Evolutionary conservation across 306 rosid genomes (phyloP).

Genomic region (Hippophae gyantsensis): DNA sequence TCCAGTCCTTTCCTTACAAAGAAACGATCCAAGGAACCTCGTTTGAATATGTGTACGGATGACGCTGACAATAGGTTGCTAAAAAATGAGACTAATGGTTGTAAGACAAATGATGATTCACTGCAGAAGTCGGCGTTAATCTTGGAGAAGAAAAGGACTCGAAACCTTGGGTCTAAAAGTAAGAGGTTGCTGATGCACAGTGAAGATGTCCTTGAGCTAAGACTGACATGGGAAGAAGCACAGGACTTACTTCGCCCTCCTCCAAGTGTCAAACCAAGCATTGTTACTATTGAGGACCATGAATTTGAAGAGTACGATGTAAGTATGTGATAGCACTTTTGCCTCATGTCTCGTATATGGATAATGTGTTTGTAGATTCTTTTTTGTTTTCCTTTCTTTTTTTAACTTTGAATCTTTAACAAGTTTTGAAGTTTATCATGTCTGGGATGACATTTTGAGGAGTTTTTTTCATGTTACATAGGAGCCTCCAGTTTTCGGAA

Average conservation of each 20-base stretch:
- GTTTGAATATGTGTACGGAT: constrained; percentile 28
- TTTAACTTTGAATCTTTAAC: constrained; percentile 5
- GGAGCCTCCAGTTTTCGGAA: constrained; percentile 98
- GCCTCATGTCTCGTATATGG: neutral
- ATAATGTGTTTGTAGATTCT: constrained; percentile 10
- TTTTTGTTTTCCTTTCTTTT: constrained; percentile 7
- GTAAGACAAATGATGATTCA: constrained; percentile 13
- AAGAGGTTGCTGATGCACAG: constrained; percentile 76
- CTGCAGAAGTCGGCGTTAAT: constrained; percentile 29
- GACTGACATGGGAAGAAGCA: constrained; percentile 98
- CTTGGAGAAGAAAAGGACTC: constrained; percentile 73
- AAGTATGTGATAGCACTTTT: constrained; percentile 9
- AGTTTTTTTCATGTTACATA: constrained; percentile 25
- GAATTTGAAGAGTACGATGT: constrained; percentile 91
- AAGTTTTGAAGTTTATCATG: too few relatives aligned
- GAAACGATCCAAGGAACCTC: constrained; percentile 43
- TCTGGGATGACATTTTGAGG: neutral
- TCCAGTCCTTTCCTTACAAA: constrained; percentile 33
- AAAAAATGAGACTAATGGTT: constrained; percentile 38
- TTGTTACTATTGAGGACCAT: constrained; percentile 79
- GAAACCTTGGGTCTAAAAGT: constrained; percentile 80
- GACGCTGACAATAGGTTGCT: constrained; percentile 37
- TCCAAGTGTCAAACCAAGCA: constrained; percentile 63
- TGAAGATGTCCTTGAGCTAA: constrained; percentile 79
- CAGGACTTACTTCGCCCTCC: constrained; percentile 98